Evolutionary conservation across 2,329 filamentous ascomycete genomes (phyloP).

Genomic region (Paracamarosporium sp.): DNA sequence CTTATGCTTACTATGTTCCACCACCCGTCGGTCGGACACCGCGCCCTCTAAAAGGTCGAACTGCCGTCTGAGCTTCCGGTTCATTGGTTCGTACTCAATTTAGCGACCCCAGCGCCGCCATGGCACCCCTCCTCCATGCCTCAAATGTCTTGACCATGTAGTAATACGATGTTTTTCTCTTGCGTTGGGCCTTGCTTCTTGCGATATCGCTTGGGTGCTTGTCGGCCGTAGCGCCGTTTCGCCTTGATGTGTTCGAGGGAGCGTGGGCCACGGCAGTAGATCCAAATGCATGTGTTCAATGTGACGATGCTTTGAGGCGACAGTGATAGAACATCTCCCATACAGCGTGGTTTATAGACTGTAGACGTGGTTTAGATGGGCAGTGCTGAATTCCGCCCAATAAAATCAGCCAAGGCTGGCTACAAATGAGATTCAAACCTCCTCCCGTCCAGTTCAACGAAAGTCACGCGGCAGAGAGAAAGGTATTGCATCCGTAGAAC

Average conservation of each 20-base stretch:
- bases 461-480: neutral
- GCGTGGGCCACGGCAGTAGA: constrained; percentile 21
- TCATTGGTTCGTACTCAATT: neutral
- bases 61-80: neutral
- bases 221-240: constrained; percentile 21
- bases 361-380: neutral
- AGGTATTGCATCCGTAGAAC: neutral
- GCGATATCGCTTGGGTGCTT: constrained; percentile 24
- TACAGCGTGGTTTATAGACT: neutral
- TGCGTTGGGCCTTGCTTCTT: constrained; percentile 20
- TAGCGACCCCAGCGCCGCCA: neutral
- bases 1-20: neutral
- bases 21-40: neutral
- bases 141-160: constrained; percentile 9
- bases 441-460: neutral
- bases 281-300: too few species aligned
- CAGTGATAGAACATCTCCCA: neutral
- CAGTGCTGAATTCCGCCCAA: constrained; percentile 14
- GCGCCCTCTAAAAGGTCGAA: neutral
- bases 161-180: constrained; percentile 11
- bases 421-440: neutral
- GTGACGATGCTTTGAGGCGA: too few species aligned
- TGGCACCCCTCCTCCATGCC: neutral
- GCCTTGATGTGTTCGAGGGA: constrained; percentile 23
- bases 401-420: constrained; percentile 19